phyloP scores from a whole-genome alignment of 2,329 filamentous ascomycete species.

The Parascedosporium putredinis region DNA sequence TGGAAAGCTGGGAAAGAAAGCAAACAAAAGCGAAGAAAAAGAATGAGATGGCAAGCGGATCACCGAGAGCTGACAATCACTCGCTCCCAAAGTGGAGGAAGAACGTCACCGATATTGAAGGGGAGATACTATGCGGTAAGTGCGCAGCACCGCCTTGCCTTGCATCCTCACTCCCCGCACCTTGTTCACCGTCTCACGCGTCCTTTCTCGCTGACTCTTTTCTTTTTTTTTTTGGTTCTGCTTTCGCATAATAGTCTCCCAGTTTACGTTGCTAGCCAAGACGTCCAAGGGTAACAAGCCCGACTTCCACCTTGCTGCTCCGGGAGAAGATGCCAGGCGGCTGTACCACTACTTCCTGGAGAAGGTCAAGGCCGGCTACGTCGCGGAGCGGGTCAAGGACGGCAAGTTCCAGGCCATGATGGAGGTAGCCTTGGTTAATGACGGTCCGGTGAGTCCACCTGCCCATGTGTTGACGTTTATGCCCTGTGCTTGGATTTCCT shows the following conservation, averaged over 20 bases:
- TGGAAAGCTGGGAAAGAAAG: no score
- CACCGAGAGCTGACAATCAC: not conserved
- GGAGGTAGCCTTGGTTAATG: slow-evolving; percentile 88
- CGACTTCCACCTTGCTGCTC: slow-evolving; percentile 82
- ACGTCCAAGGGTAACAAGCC: slow-evolving; percentile 96
- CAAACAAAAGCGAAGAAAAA: no score
- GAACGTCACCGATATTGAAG: slow-evolving; percentile 76
- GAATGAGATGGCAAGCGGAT: no score
- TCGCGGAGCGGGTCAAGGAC: slow-evolving; percentile 69
- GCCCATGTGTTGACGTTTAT: no score
- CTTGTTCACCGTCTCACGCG: no score
- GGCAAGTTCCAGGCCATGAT: slow-evolving; percentile 99
- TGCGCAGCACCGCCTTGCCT: no score
- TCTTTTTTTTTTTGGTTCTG: no score
- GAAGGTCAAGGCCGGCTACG: slow-evolving; percentile 64
- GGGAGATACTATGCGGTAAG: slow-evolving; percentile 79
- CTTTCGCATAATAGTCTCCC: slow-evolving; percentile 82
- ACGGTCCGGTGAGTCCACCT: slow-evolving; percentile 48
- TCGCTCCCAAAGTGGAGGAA: slow-evolving; percentile 70
- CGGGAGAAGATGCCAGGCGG: slow-evolving; percentile 63
- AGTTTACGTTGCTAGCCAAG: slow-evolving; percentile 86
- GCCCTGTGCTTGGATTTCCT: not conserved
- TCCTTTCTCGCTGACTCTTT: no score
- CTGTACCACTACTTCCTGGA: slow-evolving; percentile 78
- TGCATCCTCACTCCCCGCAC: no score